Evolutionary conservation across 2,329 filamentous ascomycete species (phyloP), one percentile per base, ranked within the genome.

Genomic region (Neofusicoccum kwambonambiense): DNA sequence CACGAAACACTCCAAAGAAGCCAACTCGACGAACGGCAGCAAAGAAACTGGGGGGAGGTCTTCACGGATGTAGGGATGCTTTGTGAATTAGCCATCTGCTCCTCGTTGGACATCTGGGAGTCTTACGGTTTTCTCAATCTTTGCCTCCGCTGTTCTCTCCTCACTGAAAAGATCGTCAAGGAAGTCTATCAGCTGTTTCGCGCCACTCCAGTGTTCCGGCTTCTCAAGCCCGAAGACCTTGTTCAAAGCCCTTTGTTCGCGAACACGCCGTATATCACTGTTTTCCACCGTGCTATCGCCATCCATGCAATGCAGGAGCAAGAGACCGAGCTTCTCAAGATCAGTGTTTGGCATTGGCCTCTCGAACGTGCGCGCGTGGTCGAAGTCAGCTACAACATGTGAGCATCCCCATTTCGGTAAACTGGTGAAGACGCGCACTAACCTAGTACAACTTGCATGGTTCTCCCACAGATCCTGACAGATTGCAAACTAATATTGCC

Each of bases 221-320:
- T 57, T 57, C 11, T 49, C 41, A 2, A 69, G 51, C 1, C 67
- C 65, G 50, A 69, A 69, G 17, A 69, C 65, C 27, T 64, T 65
- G 35, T 68, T 68, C 13, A 35, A 17, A 15, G 45, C 50, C 31
- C 67, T 51, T 57, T 69, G 66, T 17, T 63, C 31, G 50, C 54
- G 37, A 17, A 69, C 60, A 41, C 65, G 66, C 22, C 60, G n/a
- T 11, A 63, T 49, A 15, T 56, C 57, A 9, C 45, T 41, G 9
- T 66, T 56, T n/a, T 39, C 64, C 22, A 54, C 49, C 2, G 39
- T 37, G 8, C 62, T 51, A 37, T 42, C 61, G 15, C 67, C 66
- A 35, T 68, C 66, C 67, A 69, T 69, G 49, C 67, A 69, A 22
- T 69, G 66, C 15, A 69, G 47, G 13, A 69, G 31, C n/a, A 68